phyloP scores from a whole-genome alignment of 192 early-diverging fungal genomes.

The Mortierella hygrophila region DNA sequence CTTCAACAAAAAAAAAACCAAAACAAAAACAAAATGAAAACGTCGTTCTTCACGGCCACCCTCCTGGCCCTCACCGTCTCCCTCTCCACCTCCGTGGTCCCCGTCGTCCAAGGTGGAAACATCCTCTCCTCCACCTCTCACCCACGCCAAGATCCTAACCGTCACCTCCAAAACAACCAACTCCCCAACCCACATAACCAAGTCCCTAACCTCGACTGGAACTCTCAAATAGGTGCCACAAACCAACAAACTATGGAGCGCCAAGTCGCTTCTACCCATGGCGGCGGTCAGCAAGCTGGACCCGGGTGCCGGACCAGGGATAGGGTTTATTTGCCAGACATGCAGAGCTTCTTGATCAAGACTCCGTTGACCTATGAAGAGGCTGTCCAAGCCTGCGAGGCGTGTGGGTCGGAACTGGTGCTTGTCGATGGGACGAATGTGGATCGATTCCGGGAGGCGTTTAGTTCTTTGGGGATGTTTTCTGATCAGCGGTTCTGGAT shows the following conservation, averaged over 20 bases:
- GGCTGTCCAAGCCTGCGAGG: slow-evolving; percentile 34
- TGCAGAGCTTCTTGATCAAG: slow-evolving; percentile 50
- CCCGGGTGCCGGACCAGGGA: slow-evolving; percentile 26
- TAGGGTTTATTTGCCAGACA: slow-evolving; percentile 45
- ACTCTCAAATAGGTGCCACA: slow-evolving; percentile 34
- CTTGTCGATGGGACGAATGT: slow-evolving; percentile 44
- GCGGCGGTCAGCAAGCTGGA: neutral
- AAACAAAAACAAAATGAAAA: slow-evolving; percentile 11
- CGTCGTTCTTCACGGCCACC: neutral
- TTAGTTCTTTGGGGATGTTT: slow-evolving; percentile 39
- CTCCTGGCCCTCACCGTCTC: neutral
- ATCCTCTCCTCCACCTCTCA: slow-evolving; percentile 21
- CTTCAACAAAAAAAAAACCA: neutral
- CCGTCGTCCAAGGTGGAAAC: slow-evolving; percentile 41
- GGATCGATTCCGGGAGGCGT: slow-evolving; percentile 41
- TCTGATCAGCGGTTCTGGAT: slow-evolving; percentile 41
- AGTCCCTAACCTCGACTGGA: slow-evolving; percentile 41
- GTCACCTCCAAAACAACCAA: slow-evolving; percentile 11
- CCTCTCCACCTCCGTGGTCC: neutral
- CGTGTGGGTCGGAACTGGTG: slow-evolving; percentile 45
- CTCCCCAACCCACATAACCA: neutral
- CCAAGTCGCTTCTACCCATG: neutral
- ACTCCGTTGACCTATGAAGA: slow-evolving; percentile 30
- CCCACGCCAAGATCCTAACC: slow-evolving; percentile 17
- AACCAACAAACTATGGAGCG: neutral